Evolutionary conservation across 192 early-diverging fungal species (phyloP), one percentile per base, ranked within the genome.

Genomic region (Kappamyces sp.): DNA sequence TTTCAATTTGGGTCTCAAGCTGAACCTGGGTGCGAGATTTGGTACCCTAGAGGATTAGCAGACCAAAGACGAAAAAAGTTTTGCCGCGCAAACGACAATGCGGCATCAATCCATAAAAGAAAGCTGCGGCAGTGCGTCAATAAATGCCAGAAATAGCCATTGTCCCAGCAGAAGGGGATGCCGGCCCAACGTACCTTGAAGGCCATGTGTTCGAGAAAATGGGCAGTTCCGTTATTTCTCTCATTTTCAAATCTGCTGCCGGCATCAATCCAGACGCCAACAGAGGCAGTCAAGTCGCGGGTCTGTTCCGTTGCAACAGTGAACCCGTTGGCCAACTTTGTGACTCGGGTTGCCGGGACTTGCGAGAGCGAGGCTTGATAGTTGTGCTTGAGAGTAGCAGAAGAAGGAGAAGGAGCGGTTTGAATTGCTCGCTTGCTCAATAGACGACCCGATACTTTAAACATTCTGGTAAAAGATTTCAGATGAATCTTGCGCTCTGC

Each of bases 191-290:
- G 45, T 71, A 89, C 88, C 81, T 98, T 98, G 84, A 96, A 98
- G 9, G 94, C 88, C 94, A 98, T 97, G 74, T 98, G 95, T 71
- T 98, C 95, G 52, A 98, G 73, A 63, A 98, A 98, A 74, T 98
- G 94, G 22, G 95, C 95, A 35, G 91, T 83, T 33, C 95, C 95
- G 61, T 98, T 98, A 80, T 90, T 91, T 54, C 76, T 74, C 62
- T 71, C 77, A 60, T 49, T 75, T 61, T 80, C 78, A 43, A 80
- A 81, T 31, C 78, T 46, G 2, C 78, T 81, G 31, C 78, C 78
- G 11, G 78, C 78, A 64, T 81, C 74, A 48, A 80, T 80, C 78
- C 78, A 80, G 15, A 80, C 75, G 14, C 78, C 78, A 30, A 80
- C 78, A n/a, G 78, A 81, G 39, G 78, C 78, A 46, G 78, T 80